Conservation (phyloP, 164 flowering plant genomes). For the Warburgia ugandensis region DNA sequence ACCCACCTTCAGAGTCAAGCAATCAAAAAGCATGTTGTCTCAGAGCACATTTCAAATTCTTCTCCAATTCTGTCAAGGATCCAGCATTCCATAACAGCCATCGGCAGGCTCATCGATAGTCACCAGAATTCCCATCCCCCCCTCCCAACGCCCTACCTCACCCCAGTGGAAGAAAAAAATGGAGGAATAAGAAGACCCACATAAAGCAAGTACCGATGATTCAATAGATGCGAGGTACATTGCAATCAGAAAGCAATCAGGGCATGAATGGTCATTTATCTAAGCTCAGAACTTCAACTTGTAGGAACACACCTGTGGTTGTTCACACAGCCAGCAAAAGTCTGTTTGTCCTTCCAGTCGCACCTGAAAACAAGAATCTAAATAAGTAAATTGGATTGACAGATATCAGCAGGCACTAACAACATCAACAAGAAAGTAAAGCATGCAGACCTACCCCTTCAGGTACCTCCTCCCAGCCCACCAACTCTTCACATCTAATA, state of each 20-base stretch:
- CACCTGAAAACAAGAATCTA: conserved; percentile 32
- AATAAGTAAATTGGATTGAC: conserved; percentile 3
- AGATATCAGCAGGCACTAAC: neutral
- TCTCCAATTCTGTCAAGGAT: no score
- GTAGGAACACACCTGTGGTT: conserved; percentile 52
- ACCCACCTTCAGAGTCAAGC: no score
- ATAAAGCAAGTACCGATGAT: neutral
- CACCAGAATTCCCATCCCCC: no score
- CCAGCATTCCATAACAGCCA: no score
- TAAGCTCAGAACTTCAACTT: neutral
- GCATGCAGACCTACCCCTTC: conserved; percentile 46
- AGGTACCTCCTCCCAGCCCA: conserved; percentile 64
- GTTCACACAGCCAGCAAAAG: conserved; percentile 88
- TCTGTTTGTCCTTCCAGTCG: conserved; percentile 82
- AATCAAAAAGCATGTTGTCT: no score
- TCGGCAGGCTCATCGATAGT: no score
- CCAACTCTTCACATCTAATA: conserved; percentile 66
- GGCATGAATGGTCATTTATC: no score
- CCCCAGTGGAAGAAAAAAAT: neutral
- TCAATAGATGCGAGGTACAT: no score
- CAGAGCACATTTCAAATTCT: no score
- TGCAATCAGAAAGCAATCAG: no score
- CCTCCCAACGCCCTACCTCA: neutral
- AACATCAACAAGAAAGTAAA: conserved; percentile 2
- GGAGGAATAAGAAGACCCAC: neutral